Evolutionary conservation across 768 basidiomycete genomes (phyloP), one percentile per base, ranked within the genome.

Genomic region (Coprinopsis marcescibilis): DNA sequence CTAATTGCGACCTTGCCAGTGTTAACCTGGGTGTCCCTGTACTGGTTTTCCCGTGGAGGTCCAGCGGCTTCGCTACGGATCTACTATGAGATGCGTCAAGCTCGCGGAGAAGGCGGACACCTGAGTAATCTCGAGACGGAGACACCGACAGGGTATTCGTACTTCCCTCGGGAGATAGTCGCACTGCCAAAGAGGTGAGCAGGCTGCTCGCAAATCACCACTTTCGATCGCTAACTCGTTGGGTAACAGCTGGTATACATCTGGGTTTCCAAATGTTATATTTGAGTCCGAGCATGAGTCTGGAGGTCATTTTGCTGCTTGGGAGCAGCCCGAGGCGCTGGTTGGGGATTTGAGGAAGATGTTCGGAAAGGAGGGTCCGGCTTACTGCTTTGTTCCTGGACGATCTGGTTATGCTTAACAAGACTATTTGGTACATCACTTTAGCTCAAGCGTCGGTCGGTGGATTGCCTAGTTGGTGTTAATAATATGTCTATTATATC

Each of bases 21-120:
- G 5, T 49, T 80, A 23, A 77, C 75, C 0, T 79, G 76, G 77
- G 57, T 78, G n/a, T 78, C 77, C 1, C 64, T 80, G 5, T 80
- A 76, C 54, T 75, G 69, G 68, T 80, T 81, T 60, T 81, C 80
- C 2, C 67, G 70, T 5, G 69, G 73, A 0, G 79, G 81, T 0
- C 80, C 82, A 3, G 67, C 77, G 1, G 78, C 81, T 1, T 75
- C 81, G 0, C n/a, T 72, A 4, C 65, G 80, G 4, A 80, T 82
- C 25, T 84, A 83, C 58, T 81, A 74, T 53, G 82, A 83, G 53
- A 49, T 55, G 25, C 46, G 35, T 21, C 60, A 60, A 27, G 36
- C 33, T 4, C 23, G 53, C 54, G 33, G 42, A 39, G 17, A 54
- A 43, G 7, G 36, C 46, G 13, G 1, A 43, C 19, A 17, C 12